Percentiles rank a stretch among this genome's conserved stretches.
Evolutionary conservation across 768 basidiomycete genomes (phyloP).

Genomic region (Lentinula aciculospora): DNA sequence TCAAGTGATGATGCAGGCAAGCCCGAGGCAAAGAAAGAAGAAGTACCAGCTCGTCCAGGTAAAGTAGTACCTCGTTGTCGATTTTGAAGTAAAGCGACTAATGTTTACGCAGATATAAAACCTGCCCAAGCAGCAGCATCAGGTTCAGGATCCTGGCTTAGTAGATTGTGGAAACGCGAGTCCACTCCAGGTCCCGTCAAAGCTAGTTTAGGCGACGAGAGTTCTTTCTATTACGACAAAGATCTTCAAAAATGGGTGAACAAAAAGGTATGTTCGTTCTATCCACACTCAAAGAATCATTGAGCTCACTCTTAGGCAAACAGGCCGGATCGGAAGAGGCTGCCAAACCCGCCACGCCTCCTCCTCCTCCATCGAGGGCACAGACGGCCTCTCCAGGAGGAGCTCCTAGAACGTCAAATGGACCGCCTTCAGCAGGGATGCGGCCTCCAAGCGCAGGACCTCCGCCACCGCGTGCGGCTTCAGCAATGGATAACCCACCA

Average conservation of each 20-base stretch:
- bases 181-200: constrained; percentile 65
- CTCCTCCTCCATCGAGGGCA: constrained; percentile 78
- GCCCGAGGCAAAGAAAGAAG: constrained; percentile 8
- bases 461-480: constrained; percentile 51
- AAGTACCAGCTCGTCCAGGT: constrained; percentile 23
- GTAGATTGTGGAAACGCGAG: constrained; percentile 75
- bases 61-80: constrained; percentile 3
- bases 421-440: constrained; percentile 15
- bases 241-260: constrained; percentile 97
- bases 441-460: constrained; percentile 19
- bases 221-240: constrained; percentile 86
- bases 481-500: constrained; percentile 54
- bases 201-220: constrained; percentile 92
- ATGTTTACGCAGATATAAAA: neutral
- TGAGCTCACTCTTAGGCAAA: neutral
- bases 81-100: neutral
- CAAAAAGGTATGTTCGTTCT: constrained; percentile 58
- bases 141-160: constrained; percentile 61
- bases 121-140: neutral
- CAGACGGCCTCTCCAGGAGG: constrained; percentile 81
- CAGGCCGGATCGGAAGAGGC: constrained; percentile 55
- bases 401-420: constrained; percentile 20
- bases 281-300: neutral
- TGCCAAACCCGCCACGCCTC: constrained; percentile 48
- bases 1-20: constrained; percentile 24